Evolutionary conservation across 2,329 filamentous ascomycete genomes (phyloP), one percentile per base, ranked within the genome.

Genomic region (Cercospora sp.): DNA sequence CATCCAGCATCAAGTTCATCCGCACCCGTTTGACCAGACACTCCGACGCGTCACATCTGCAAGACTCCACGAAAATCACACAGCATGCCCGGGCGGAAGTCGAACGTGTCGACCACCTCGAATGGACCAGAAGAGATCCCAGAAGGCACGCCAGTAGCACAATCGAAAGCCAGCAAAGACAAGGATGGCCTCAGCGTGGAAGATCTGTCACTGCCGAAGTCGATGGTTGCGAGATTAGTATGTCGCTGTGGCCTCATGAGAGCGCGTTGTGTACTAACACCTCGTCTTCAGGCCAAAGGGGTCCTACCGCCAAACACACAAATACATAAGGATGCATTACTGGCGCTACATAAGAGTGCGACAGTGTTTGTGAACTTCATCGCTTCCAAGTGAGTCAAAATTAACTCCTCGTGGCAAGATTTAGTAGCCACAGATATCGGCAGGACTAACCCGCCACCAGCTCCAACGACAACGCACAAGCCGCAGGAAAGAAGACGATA

Each of bases 351-450:
- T 72, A 94, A 94, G 81, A 91, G 90, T 79, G 90, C 92, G 7
- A 94, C 91, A 1, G 89, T 95, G 0, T 95, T 95, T 76, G 90
- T 95, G 73, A 94, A 88, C 80, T 92, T 94, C 78, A 83, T 95
- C 33, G 89, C 91, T 55, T 86, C 87, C 69, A 87, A 89, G 91
- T 94, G 85, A 64, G 90, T 84, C 23, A 9, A 33, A 30, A 26
- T 60, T 48, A 10, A 6, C 6, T n/a, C 18, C 20, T 62, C 18
- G 36, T 33, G 33, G 28, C 39, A 5, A 9, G 9, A 18, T 20
- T 36, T 45, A 0, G 20, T 58, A n/a, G 33, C 53, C 33, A 30
- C n/a, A 7, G 10, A 5, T 51, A 18, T 13, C 9, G 18, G 53
- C 12, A 9, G 23, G 65, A 42, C 66, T 72, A 42, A 72, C 66